Conservation (phyloP, 148 eudicot genomes). For the Vaccinium corymbosum region DNA sequence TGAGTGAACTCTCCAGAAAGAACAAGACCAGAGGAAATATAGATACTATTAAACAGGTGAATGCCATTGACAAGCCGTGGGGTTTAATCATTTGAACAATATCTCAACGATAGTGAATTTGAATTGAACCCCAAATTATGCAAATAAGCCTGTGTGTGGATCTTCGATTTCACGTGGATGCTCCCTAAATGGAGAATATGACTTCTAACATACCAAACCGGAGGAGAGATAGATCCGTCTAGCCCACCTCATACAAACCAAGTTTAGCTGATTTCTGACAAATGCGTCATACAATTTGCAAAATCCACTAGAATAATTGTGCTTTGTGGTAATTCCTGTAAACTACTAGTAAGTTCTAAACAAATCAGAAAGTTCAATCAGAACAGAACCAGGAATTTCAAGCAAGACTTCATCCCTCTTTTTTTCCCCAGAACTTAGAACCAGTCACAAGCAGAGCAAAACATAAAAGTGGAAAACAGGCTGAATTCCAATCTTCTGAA, state of each 20-base stretch:
- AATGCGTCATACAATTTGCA: not conserved
- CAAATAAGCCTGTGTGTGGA: not conserved
- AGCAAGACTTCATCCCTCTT: not conserved
- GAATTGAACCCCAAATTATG: not conserved
- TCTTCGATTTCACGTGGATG: not conserved
- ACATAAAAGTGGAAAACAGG: not conserved
- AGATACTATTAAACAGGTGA: not conserved
- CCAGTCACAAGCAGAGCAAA: not conserved
- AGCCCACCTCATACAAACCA: not conserved
- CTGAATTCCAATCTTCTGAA: not conserved
- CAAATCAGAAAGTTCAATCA: not conserved
- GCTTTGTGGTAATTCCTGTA: not conserved
- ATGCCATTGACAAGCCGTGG: not conserved
- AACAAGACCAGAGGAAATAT: not conserved
- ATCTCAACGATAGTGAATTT: not conserved
- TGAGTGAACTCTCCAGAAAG: not conserved
- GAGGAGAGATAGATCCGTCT: not conserved
- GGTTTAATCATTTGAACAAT: not conserved
- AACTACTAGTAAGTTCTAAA: not conserved
- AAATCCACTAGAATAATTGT: not conserved
- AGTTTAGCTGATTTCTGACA: not conserved
- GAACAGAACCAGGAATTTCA: not conserved
- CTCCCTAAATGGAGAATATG: not conserved
- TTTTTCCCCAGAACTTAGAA: not conserved
- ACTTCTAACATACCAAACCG: not conserved